Base-by-base conservation (phyloP, 768 basidiomycete genomes). In the Collybiopsis confluens region DNA sequence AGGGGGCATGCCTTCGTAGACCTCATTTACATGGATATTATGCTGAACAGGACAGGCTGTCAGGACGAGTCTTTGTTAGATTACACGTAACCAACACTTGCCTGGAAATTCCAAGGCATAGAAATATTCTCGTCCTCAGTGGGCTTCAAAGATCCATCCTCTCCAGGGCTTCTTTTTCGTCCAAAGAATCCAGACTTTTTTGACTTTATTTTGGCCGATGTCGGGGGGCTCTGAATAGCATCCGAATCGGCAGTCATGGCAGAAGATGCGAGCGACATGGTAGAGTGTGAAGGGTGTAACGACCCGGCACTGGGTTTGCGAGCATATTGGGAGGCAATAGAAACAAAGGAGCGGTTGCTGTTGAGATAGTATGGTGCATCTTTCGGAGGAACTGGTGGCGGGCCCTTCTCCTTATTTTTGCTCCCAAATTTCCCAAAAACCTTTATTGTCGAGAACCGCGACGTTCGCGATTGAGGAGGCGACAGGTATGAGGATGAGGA, bases 1-100 rank as follows among this genome's bases (percentile, higher is more conserved):
- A 0, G 88, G 86, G 1, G 88, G 88, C 11, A 90, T 70, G 8
- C 88, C 87, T 13, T 72, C 66, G 54, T 80, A 83, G 82, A 74
- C 82, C 68, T 89, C 88, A 65, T 90, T 85, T 26, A 90, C 88
- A 62, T 90, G 88, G 30, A 90, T 81, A 61, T 90, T 78, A 63
- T 90, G 88, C 86, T 88, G 57, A 26, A 57, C 54, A 49, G 2
- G 5, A 20, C 27, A 43, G 9, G 8, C 9, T 43, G 20, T 9
- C 20, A 7, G 20, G 42, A 23, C 9, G 42, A 43, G 21, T 43
- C 9, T 18, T 7, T 9, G 8, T 43, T n/a, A 43, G 11, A 45
- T 9, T 15, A 18, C 20, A 11, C 15, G 33, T 27, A 23, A 4
- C 23, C 46, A 23, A 67, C n/a, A n/a, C 79, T 43, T 63, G 82